Conservation (phyloP, 2,329 filamentous ascomycete species). For the Colletotrichum melonis region DNA sequence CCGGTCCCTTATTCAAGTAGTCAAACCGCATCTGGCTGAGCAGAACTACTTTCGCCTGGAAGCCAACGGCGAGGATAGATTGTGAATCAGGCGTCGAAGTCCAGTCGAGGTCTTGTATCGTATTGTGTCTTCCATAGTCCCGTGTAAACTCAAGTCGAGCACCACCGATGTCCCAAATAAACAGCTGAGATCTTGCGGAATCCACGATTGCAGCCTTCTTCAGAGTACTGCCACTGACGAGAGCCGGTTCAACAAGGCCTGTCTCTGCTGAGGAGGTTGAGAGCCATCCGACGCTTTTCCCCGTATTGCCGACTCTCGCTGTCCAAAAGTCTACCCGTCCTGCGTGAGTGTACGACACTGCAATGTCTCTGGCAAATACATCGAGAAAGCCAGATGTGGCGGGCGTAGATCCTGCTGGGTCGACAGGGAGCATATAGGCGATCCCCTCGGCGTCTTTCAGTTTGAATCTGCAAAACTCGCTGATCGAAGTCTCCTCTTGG, state of each 20-base stretch:
- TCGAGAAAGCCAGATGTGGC: constrained; percentile 84
- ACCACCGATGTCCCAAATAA: constrained; percentile 90
- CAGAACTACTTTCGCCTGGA: constrained; percentile 85
- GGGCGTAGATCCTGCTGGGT: constrained; percentile 81
- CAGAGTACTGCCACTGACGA: constrained; percentile 87
- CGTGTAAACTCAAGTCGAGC: constrained; percentile 85
- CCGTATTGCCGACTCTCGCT: constrained; percentile 73
- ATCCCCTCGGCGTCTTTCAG: constrained; percentile 70
- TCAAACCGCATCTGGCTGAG: constrained; percentile 91
- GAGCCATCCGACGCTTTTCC: constrained; percentile 80
- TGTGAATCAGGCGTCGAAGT: constrained; percentile 90
- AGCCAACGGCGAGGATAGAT: constrained; percentile 91
- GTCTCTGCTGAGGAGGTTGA: constrained; percentile 86
- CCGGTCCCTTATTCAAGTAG: constrained; percentile 88
- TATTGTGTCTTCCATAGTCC: constrained; percentile 77
- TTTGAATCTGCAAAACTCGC: constrained; percentile 78
- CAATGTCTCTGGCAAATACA: constrained; percentile 86
- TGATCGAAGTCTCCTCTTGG: constrained; percentile 55
- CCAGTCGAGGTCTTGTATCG: constrained; percentile 91
- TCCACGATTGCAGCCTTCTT: constrained; percentile 90
- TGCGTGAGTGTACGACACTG: constrained; percentile 82
- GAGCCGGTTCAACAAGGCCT: constrained; percentile 75
- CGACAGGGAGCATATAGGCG: constrained; percentile 81
- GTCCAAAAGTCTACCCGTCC: constrained; percentile 89
- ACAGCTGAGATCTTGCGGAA: constrained; percentile 76